phyloP scores from a whole-genome alignment of 306 rosid genomes.

The Carpinus viminea region DNA sequence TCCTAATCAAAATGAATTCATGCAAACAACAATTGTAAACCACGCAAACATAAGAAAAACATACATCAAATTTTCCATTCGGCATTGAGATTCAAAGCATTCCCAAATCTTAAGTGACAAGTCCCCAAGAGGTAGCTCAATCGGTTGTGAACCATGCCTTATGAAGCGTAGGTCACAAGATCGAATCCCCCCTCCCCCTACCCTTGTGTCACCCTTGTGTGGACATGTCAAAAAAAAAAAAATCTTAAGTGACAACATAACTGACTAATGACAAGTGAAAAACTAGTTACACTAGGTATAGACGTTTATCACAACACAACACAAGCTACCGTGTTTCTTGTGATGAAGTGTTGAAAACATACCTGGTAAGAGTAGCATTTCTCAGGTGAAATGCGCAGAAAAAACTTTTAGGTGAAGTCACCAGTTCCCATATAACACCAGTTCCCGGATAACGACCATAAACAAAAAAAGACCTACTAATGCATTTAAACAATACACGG shows the following conservation, averaged over 20 bases:
- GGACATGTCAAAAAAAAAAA: too few relatives aligned
- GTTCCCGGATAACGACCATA: slow-evolving; percentile 25
- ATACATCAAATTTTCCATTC: background rate
- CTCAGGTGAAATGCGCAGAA: background rate
- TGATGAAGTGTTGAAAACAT: slow-evolving; percentile 5
- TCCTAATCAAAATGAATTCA: too few relatives aligned
- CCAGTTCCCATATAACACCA: slow-evolving; percentile 33
- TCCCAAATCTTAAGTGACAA: background rate
- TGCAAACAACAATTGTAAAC: background rate
- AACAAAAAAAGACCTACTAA: slow-evolving; percentile 35
- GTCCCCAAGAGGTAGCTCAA: too few relatives aligned
- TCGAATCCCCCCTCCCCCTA: too few relatives aligned
- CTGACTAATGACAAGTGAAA: background rate
- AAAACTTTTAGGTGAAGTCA: background rate
- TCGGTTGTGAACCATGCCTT: too few relatives aligned
- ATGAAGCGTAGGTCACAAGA: too few relatives aligned
- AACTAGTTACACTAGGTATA: background rate
- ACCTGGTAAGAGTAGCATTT: slow-evolving; percentile 5
- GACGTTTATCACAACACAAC: background rate
- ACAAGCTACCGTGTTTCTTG: background rate
- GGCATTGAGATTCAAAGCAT: background rate
- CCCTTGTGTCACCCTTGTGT: too few relatives aligned
- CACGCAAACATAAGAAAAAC: background rate
- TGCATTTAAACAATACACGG: slow-evolving; percentile 31
- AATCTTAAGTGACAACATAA: background rate